Evolutionary conservation across 1,284 basidiomycete species (phyloP), one percentile per base, ranked within the genome.

Genomic region (Boletus sp.): DNA sequence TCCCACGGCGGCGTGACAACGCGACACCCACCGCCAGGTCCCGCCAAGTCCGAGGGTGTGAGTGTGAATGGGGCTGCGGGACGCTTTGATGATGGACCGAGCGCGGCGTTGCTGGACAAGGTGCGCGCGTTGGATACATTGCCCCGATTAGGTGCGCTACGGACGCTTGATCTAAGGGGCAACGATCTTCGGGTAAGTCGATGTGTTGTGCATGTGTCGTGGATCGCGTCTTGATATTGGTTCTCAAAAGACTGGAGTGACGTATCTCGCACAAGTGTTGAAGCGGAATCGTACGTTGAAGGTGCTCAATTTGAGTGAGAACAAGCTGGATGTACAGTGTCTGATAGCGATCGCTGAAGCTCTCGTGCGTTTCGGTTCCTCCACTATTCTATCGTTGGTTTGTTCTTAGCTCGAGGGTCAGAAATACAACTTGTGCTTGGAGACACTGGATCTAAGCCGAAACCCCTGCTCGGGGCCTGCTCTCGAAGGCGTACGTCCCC

Each of bases 271-370:
- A 0, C 95, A 98, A 74, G 96, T 98, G 0, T 77, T 99, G 61
- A 98, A 98, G 73, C 87, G 96, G 44, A 99, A 99, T 73, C 81
- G 95, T 33, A 98, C 96, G 1, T 79, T 99, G 41, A 96, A 96
- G 72, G 90, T 98, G 15, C 81, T 98, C 35, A 98, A 98, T 71
- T 75, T 98, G 49, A 90, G 91, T 67, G 95, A 98, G 70, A 98
- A 98, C 74, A 92, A 90, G 71, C 85, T 98, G 22, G 95, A 96
- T 59, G 82, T 92, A 2, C 77, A 83, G 9, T 93, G 93, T 47
- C 79, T 99, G 15, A 85, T 91, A 1, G 77, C 83, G 0, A 79
- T 99, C 15, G 94, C 94, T 0, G 96, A 98, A 72, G 92, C 94
- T 15, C 76, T 99, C 72, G 92, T 94, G 62, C 65, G 86, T 75